phyloP scores from a whole-genome alignment of 371 early-diverging fungal genomes.

The Mucor mucedo region DNA sequence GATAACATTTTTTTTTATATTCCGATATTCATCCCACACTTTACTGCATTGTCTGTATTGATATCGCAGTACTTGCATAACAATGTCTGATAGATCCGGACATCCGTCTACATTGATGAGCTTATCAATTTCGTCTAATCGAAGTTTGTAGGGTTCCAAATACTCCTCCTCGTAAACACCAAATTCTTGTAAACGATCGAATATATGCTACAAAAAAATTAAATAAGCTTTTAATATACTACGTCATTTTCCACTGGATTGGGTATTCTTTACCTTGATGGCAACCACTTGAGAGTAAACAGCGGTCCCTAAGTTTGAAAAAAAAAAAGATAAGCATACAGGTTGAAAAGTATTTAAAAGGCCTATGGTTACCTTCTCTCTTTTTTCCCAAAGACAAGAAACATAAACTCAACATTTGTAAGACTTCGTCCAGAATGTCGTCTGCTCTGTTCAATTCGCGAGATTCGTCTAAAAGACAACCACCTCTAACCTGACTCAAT shows the following conservation, averaged over 20 bases:
- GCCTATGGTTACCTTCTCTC: constrained; percentile 57
- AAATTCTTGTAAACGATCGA: constrained; percentile 69
- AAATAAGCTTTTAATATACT: not conserved
- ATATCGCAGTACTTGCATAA: constrained; percentile 39
- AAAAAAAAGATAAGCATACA: not conserved
- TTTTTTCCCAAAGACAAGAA: constrained; percentile 80
- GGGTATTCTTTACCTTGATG: constrained; percentile 62
- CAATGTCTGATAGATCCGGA: constrained; percentile 29
- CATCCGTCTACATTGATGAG: constrained; percentile 40
- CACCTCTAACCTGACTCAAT: constrained; percentile 35
- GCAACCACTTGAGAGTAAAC: constrained; percentile 81
- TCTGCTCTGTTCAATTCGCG: constrained; percentile 67
- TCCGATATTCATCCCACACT: not conserved
- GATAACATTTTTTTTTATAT: too few species aligned
- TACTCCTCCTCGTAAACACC: constrained; percentile 68
- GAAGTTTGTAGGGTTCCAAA: constrained; percentile 41
- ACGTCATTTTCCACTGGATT: not conserved
- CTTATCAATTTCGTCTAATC: constrained; percentile 44
- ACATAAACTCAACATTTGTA: constrained; percentile 77
- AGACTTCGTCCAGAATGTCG: constrained; percentile 75
- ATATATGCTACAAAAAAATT: constrained; percentile 62
- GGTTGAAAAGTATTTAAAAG: not conserved
- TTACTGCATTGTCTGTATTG: constrained; percentile 52
- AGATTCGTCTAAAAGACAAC: constrained; percentile 26
- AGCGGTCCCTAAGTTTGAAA: constrained; percentile 57